Conservation (phyloP, 345 rosid species). For the Moricandia moricandioides region DNA sequence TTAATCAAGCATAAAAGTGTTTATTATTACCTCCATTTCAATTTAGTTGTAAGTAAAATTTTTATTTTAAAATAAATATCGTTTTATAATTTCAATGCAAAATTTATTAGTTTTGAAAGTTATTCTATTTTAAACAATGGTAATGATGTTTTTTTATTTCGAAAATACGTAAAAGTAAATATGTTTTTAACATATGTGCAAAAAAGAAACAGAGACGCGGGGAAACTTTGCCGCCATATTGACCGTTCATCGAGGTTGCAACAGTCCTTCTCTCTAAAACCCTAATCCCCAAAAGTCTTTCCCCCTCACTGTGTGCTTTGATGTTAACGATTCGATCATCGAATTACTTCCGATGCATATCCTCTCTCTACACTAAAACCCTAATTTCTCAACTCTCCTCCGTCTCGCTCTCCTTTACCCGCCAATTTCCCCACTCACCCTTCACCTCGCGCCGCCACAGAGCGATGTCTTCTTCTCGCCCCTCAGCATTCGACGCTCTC, state of each 20-base stretch:
- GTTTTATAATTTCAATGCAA: too few relatives aligned
- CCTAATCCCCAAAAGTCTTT: conserved; percentile 12
- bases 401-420: conserved; percentile 7
- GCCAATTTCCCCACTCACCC: neutral
- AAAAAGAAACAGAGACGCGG: too few relatives aligned
- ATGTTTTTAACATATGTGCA: too few relatives aligned
- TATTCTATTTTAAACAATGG: too few relatives aligned
- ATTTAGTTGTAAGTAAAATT: too few relatives aligned
- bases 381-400: conserved; percentile 5
- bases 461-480: conserved; percentile 49
- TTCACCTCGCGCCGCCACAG: neutral
- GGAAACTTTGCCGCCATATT: conserved; percentile 21
- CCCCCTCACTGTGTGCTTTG: neutral
- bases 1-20: too few relatives aligned
- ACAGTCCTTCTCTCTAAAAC: neutral
- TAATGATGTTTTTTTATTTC: too few relatives aligned
- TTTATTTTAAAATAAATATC: too few relatives aligned
- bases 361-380: conserved; percentile 21
- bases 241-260: neutral
- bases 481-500: conserved; percentile 80
- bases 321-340: conserved; percentile 45
- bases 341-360: conserved; percentile 17
- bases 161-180: too few relatives aligned
- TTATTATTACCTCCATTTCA: too few relatives aligned
- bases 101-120: too few relatives aligned